phyloP scores from a whole-genome alignment of 495 filamentous ascomycete genomes.

The Daldinia caldariorum region DNA sequence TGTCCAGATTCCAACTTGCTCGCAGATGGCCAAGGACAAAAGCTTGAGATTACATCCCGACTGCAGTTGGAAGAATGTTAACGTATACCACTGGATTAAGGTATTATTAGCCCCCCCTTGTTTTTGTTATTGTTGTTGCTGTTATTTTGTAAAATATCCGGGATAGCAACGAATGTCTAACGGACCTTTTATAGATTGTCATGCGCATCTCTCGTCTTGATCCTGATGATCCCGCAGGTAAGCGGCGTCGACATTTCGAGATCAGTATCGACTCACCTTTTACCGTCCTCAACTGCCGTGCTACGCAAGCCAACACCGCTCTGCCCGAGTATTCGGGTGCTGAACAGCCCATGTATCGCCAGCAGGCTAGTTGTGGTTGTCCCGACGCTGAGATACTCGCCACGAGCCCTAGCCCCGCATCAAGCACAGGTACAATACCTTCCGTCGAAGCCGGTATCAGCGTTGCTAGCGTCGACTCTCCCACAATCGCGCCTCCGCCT shows the following conservation, averaged over 20 bases:
- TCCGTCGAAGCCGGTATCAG: constrained; percentile 19
- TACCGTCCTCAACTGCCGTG: constrained; percentile 92
- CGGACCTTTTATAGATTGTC: constrained; percentile 76
- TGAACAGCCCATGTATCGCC: constrained; percentile 51
- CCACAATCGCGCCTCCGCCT: constrained; percentile 33
- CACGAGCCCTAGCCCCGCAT: constrained; percentile 47
- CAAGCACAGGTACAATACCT: constrained; percentile 48
- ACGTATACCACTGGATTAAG: constrained; percentile 99
- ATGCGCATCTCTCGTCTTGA: constrained; percentile 94
- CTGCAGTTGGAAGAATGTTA: constrained; percentile 94
- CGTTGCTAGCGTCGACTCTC: constrained; percentile 18
- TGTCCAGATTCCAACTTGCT: constrained; percentile 92
- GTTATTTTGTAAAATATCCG: background rate
- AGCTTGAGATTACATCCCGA: constrained; percentile 83
- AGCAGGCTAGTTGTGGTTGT: constrained; percentile 77
- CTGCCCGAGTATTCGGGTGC: constrained; percentile 84
- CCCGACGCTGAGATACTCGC: constrained; percentile 70
- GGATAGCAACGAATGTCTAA: constrained; percentile 16
- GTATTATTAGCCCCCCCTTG: constrained; percentile 62
- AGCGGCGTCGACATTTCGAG: constrained; percentile 92
- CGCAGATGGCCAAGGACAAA: constrained; percentile 85
- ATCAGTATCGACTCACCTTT: constrained; percentile 99
- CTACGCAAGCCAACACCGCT: constrained; percentile 88
- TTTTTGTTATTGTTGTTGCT: background rate
- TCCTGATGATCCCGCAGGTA: constrained; percentile 74